phyloP scores from a whole-genome alignment of 1,284 basidiomycete species.

The Exobasidium rhododendri region DNA sequence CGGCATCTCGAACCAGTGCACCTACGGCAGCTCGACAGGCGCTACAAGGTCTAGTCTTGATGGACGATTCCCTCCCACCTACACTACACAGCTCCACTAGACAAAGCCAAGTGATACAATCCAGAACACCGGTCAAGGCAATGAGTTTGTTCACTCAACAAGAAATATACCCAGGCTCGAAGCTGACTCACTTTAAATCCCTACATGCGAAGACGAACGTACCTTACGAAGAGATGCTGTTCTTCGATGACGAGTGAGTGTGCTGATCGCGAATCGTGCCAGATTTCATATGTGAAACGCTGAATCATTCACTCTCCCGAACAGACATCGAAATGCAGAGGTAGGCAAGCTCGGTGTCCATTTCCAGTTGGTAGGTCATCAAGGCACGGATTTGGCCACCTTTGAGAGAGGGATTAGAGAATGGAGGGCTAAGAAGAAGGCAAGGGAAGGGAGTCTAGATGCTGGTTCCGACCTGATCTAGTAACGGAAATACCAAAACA shows the following conservation, averaged over 20 bases:
- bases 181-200: constrained; percentile 43
- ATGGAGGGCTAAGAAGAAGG: constrained; percentile 35
- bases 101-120: constrained; percentile 3
- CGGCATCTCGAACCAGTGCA: constrained; percentile 43
- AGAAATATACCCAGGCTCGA: constrained; percentile 52
- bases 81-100: neutral
- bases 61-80: constrained; percentile 21
- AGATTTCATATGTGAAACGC: neutral
- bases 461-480: neutral
- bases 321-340: constrained; percentile 25
- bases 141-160: constrained; percentile 40
- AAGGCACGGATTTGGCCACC: constrained; percentile 38
- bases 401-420: constrained; percentile 38
- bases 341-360: constrained; percentile 52
- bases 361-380: constrained; percentile 44
- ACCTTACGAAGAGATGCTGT: constrained; percentile 48
- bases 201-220: constrained; percentile 37
- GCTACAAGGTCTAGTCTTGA: constrained; percentile 31
- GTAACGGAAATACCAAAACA: neutral
- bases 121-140: constrained; percentile 22
- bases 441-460: constrained; percentile 10
- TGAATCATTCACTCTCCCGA: no score
- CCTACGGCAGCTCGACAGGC: constrained; percentile 45
- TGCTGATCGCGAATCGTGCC: constrained; percentile 27
- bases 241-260: constrained; percentile 55